A percentile compares a stretch with the other conserved stretches of the same genome.
phyloP scores from a whole-genome alignment of 2,329 filamentous ascomycete species.

The Cladosporium sp. region DNA sequence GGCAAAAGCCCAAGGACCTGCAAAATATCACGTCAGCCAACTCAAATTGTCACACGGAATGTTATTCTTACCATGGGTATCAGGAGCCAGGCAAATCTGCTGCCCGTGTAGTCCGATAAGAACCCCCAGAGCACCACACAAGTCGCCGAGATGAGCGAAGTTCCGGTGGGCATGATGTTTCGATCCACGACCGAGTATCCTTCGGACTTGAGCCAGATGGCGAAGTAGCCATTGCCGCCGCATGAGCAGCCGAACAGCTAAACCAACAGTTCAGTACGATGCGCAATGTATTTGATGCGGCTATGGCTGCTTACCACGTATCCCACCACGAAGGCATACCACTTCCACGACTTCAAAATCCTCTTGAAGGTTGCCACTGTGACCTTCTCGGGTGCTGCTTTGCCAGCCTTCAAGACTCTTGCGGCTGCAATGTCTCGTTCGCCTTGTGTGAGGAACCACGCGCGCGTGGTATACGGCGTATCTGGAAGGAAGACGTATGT shows the following conservation, averaged over 20 bases:
- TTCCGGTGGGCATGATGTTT: conserved; percentile 52
- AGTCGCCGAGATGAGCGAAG: background rate
- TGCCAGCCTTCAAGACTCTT: background rate
- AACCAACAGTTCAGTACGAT: background rate
- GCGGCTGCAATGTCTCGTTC: background rate
- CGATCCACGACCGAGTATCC: conserved; percentile 56
- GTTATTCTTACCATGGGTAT: background rate
- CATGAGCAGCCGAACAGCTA: background rate
- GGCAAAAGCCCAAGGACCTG: conserved; percentile 9
- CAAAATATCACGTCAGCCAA: background rate
- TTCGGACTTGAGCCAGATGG: conserved; percentile 45
- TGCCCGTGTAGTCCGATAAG: conserved; percentile 19
- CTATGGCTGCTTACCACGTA: background rate
- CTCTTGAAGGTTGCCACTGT: background rate
- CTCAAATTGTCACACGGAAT: background rate
- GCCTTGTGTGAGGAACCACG: conserved; percentile 42
- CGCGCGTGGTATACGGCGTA: conserved; percentile 51
- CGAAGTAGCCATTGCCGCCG: conserved; percentile 42
- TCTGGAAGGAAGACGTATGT: conserved; percentile 54
- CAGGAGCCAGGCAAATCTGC: conserved; percentile 16
- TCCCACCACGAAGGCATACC: background rate
- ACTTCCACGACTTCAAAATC: background rate
- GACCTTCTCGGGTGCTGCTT: conserved; percentile 3
- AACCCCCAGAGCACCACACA: conserved; percentile 20
- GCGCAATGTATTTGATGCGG: background rate